Evolutionary conservation across 1,139 yeast species (phyloP).

Genomic region (Blastobotrys malaysiensis): DNA sequence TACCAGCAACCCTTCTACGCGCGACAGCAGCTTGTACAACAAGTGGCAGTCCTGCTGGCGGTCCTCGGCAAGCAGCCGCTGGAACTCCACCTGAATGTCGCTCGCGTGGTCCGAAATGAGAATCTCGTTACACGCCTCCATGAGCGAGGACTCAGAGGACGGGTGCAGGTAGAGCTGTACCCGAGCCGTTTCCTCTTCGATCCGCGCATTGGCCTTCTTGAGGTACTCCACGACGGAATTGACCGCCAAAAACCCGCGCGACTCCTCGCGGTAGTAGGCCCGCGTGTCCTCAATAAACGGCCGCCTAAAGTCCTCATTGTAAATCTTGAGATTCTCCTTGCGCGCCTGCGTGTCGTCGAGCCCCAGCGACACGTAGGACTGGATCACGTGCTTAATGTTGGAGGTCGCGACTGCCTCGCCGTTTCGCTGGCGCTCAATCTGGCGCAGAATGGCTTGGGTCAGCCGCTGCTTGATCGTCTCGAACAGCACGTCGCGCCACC

Average conservation of each 20-base stretch:
- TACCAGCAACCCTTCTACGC: conserved; percentile 61
- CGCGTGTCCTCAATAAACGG: conserved; percentile 70
- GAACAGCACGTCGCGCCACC: conserved; percentile 86
- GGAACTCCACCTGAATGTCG: conserved; percentile 72
- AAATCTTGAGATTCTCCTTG: conserved; percentile 76
- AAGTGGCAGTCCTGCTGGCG: conserved; percentile 73
- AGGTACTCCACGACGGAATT: conserved; percentile 89
- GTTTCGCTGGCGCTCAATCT: conserved; percentile 72
- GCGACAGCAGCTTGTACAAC: conserved; percentile 68
- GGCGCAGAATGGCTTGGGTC: conserved; percentile 66
- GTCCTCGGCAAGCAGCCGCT: conserved; percentile 65
- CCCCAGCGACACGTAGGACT: conserved; percentile 60
- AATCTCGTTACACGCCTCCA: conserved; percentile 68
- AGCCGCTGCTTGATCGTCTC: conserved; percentile 54
- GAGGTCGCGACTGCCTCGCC: conserved; percentile 70
- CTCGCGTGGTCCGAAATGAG: conserved; percentile 76
- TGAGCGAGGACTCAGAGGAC: conserved; percentile 71
- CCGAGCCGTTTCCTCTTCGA: conserved; percentile 75
- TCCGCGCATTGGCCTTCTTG: conserved; percentile 75
- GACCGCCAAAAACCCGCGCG: conserved; percentile 56
- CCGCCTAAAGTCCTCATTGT: conserved; percentile 71
- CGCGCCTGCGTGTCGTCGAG: conserved; percentile 57
- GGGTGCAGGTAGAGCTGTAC: conserved; percentile 80
- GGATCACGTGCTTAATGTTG: conserved; percentile 67
- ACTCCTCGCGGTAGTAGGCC: conserved; percentile 67